Evolutionary conservation across 371 early-diverging fungal species (phyloP).

Genomic region (Choanephora cucurbitarum): DNA sequence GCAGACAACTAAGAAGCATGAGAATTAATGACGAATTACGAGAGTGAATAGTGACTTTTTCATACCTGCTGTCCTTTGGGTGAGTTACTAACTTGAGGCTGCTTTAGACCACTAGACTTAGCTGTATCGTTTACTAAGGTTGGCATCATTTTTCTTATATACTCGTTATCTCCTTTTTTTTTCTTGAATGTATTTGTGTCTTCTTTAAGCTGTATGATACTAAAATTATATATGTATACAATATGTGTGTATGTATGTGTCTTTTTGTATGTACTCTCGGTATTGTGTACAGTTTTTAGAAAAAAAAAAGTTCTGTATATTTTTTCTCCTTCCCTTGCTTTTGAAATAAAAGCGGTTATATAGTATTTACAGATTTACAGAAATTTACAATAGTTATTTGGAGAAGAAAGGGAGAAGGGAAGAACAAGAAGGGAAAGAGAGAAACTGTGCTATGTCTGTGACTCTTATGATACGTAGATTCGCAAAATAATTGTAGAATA

Average conservation of each 20-base stretch:
- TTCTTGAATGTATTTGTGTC: not conserved
- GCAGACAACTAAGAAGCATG: slow-evolving; percentile 8
- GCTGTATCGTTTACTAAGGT: slow-evolving; percentile 14
- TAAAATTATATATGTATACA: too few species aligned
- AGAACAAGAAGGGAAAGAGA: slow-evolving; percentile 1
- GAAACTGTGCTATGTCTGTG: not conserved
- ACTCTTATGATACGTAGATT: too few species aligned
- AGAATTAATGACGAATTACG: not conserved
- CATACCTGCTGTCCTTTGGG: slow-evolving; percentile 19
- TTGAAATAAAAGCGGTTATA: not conserved
- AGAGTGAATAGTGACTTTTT: not conserved
- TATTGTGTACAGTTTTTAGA: slow-evolving; percentile 1
- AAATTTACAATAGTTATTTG: slow-evolving; percentile 4
- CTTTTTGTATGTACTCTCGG: too few species aligned
- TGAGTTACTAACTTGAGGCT: slow-evolving; percentile 14
- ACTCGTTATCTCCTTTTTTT: slow-evolving; percentile 4
- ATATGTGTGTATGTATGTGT: too few species aligned
- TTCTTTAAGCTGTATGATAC: too few species aligned
- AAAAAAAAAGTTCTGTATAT: slow-evolving; percentile 6
- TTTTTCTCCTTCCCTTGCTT: not conserved
- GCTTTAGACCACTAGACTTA: slow-evolving; percentile 7
- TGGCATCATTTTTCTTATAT: slow-evolving; percentile 16
- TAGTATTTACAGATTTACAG: slow-evolving; percentile 20
- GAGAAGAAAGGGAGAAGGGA: slow-evolving; percentile 9
- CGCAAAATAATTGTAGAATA: too few species aligned